Evolutionary conservation across 2,329 filamentous ascomycete genomes (phyloP).

Genomic region (Hymenoscyphus scutula): DNA sequence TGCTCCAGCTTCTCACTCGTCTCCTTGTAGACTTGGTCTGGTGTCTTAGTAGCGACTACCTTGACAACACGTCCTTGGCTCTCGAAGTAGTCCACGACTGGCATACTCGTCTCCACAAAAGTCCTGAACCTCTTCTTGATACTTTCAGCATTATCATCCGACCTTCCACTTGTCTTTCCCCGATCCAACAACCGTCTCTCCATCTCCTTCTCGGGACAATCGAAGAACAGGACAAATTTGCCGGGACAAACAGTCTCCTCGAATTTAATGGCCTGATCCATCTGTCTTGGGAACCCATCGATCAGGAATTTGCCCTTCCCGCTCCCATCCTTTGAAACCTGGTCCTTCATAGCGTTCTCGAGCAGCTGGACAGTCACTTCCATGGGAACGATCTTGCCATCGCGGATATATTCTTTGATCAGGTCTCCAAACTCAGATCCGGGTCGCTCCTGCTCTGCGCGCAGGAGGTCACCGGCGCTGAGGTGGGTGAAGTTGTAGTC

Average conservation of each 20-base stretch:
- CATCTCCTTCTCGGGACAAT: slow-evolving; percentile 90
- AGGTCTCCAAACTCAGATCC: slow-evolving; percentile 88
- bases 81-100: slow-evolving; percentile 84
- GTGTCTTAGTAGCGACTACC: slow-evolving; percentile 67
- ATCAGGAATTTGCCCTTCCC: slow-evolving; percentile 71
- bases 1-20: slow-evolving; percentile 51
- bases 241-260: slow-evolving; percentile 84
- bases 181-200: slow-evolving; percentile 78
- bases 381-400: slow-evolving; percentile 97
- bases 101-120: slow-evolving; percentile 96
- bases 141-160: slow-evolving; percentile 91
- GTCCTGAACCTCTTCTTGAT: slow-evolving; percentile 96
- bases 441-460: slow-evolving; percentile 84
- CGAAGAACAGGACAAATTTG: slow-evolving; percentile 87
- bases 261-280: slow-evolving; percentile 94
- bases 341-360: slow-evolving; percentile 84
- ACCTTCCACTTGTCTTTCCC: slow-evolving; percentile 86
- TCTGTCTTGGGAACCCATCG: slow-evolving; percentile 88
- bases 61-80: slow-evolving; percentile 75
- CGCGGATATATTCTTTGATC: slow-evolving; percentile 90
- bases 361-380: slow-evolving; percentile 92
- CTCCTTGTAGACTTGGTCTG: slow-evolving; percentile 59
- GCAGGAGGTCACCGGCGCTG: slow-evolving; percentile 87
- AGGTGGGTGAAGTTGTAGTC: slow-evolving; percentile 92
- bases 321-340: slow-evolving; percentile 51